Percentiles rank a stretch among this genome's conserved stretches.
Evolutionary conservation across 306 rosid species (phyloP).

Genomic region (Prunus armeniaca): DNA sequence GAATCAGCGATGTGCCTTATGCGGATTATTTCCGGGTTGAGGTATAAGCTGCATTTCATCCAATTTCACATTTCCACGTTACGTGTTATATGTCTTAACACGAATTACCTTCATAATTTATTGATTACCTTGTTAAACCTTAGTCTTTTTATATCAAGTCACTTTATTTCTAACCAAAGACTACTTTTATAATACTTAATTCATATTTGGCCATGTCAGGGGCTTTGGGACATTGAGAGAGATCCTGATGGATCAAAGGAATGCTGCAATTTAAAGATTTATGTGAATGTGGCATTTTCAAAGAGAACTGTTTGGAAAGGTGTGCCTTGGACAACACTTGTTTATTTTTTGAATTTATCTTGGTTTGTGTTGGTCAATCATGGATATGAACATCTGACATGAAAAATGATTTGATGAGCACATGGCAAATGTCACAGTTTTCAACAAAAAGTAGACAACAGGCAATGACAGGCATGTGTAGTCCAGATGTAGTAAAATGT

Average conservation of each 20-base stretch:
- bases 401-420: background rate
- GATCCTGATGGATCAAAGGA: slow-evolving; percentile 53
- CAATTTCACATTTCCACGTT: slow-evolving; percentile 10
- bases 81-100: background rate
- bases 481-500: background rate
- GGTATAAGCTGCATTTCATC: slow-evolving; percentile 45
- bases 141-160: background rate
- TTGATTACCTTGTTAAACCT: background rate
- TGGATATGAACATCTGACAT: background rate
- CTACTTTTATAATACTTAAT: too few species aligned
- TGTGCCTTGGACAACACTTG: slow-evolving; percentile 21
- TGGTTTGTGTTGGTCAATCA: background rate
- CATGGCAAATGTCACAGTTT: background rate
- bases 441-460: background rate
- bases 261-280: slow-evolving; percentile 57
- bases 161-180: background rate
- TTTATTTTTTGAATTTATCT: background rate
- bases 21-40: slow-evolving; percentile 86
- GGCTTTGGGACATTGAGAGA: slow-evolving; percentile 68
- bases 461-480: background rate
- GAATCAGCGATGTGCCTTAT: slow-evolving; percentile 88
- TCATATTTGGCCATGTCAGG: slow-evolving; percentile 39
- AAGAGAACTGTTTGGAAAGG: slow-evolving; percentile 88
- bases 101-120: background rate
- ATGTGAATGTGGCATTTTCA: slow-evolving; percentile 75